Base-by-base conservation (phyloP, 768 basidiomycete genomes). In the Boletus rubropictus region DNA sequence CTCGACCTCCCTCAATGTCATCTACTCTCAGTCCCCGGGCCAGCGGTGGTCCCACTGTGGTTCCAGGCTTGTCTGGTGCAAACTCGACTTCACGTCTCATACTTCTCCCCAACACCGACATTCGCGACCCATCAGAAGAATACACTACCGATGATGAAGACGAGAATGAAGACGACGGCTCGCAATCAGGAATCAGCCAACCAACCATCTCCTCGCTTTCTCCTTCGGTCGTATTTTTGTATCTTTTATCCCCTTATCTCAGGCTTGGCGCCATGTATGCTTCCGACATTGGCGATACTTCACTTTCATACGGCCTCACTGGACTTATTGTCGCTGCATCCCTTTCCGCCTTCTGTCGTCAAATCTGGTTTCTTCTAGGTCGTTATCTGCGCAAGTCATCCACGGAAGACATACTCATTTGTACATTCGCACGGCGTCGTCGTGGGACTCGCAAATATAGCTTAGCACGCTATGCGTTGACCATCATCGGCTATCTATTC, bases 361-460 rank as follows among this genome's bases (percentile, higher is more conserved):
- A 86, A 54, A 67, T 89, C 40, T 85, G 82, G 81, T 87, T 85
- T 66, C 77, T 87, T 72, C 75, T 89, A n/a, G 79, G 81, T 37
- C 74, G 82, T 27, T 86, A 89, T 62, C 70, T 85, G 37, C 77
- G 79, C 55, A 77, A 78, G 61, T 72, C 75, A 27, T 79, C 84
- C 50, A 61, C 82, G 31, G 81, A 86, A 61, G 85, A 86, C 50
- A 70, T 88, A 34, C 59, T 87, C 42, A 56, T 82, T 15, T 76
- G 84, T 52, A 71, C 78, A 1, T 78, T 86, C 59, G 78, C 81
- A 15, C 72, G 74, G 45, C 76, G 68, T 37, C 68, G 69, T 55
- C 75, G 75, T n/a, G 77, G 74, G 58, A 77, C 79, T 58, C 62
- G 66, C 22, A 69, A 62, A 47, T 64, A 82, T 40, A 52, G 61